phyloP scores from a whole-genome alignment of 768 basidiomycete genomes.

The Rhizopogon vinicolor region DNA sequence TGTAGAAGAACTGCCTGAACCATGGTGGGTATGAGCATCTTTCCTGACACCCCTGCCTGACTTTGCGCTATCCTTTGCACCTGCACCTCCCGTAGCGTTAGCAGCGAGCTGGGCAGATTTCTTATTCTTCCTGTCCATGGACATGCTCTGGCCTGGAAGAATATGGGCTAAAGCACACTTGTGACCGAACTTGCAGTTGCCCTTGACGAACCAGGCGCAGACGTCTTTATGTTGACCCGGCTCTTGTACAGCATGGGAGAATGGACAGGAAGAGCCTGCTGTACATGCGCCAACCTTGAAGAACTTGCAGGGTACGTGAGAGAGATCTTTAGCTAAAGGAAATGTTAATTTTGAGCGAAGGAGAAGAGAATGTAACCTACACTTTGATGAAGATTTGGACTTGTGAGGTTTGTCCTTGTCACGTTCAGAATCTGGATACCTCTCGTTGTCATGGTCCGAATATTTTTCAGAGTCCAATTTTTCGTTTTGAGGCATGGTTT shows the following conservation, averaged over 20 bases:
- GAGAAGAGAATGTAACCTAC: constrained; percentile 12
- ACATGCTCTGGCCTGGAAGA: constrained; percentile 88
- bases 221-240: constrained; percentile 78
- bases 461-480: constrained; percentile 13
- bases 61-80: constrained; percentile 29
- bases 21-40: constrained; percentile 24
- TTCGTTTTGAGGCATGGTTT: constrained; percentile 18
- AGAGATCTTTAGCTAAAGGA: constrained; percentile 75
- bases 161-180: constrained; percentile 94
- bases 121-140: constrained; percentile 98
- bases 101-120: constrained; percentile 76
- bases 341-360: not conserved
- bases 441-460: constrained; percentile 15
- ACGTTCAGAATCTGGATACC: constrained; percentile 10
- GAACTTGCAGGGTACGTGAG: constrained; percentile 98
- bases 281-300: constrained; percentile 93
- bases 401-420: constrained; percentile 13
- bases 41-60: constrained; percentile 31
- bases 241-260: constrained; percentile 75
- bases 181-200: constrained; percentile 77
- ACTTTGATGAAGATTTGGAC: constrained; percentile 28
- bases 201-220: constrained; percentile 91
- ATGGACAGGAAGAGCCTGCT: constrained; percentile 92
- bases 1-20: constrained; percentile 9
- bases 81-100: constrained; percentile 29